Percentiles rank a stretch among this genome's conserved stretches.
Evolutionary conservation across 164 flowering plant genomes (phyloP).

Genomic region (Macadamia tetraphylla): DNA sequence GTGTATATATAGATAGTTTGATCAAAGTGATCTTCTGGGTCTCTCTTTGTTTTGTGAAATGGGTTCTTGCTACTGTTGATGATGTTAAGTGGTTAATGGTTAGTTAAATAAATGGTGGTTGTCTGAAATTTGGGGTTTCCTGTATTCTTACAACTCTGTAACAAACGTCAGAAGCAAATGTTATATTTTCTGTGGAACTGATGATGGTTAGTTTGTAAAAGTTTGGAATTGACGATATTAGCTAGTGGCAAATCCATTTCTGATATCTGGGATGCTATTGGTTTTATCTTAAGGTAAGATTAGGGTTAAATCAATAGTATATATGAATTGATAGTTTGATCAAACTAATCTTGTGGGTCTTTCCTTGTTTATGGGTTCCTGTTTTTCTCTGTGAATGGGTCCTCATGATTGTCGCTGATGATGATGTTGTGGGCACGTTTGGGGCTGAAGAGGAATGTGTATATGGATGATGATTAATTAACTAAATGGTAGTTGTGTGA

Average conservation of each 20-base stretch:
- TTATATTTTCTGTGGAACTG: too few relatives aligned
- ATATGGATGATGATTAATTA: neutral
- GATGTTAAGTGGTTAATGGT: constrained; percentile 1
- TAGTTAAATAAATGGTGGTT: constrained; percentile 11
- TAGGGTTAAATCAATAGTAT: too few relatives aligned
- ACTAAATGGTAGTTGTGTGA: constrained; percentile 13
- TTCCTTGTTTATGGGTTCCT: neutral
- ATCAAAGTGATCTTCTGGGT: neutral
- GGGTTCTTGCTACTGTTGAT: neutral
- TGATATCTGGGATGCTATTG: too few relatives aligned
- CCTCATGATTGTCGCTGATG: neutral
- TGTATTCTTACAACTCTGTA: neutral
- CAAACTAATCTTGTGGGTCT: neutral
- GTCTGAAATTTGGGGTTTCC: neutral
- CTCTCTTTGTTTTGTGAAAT: constrained; percentile 3
- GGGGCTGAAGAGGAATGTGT: neutral
- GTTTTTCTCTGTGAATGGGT: neutral
- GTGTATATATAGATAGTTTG: neutral
- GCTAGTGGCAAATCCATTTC: too few relatives aligned
- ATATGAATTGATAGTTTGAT: neutral
- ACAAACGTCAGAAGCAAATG: too few relatives aligned
- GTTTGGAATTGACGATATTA: too few relatives aligned
- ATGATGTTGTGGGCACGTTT: too few relatives aligned
- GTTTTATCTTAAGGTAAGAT: too few relatives aligned
- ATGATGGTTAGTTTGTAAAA: too few relatives aligned